Evolutionary conservation across 2,329 filamentous ascomycete species (phyloP).

Genomic region (Trichoderma harzianum): DNA sequence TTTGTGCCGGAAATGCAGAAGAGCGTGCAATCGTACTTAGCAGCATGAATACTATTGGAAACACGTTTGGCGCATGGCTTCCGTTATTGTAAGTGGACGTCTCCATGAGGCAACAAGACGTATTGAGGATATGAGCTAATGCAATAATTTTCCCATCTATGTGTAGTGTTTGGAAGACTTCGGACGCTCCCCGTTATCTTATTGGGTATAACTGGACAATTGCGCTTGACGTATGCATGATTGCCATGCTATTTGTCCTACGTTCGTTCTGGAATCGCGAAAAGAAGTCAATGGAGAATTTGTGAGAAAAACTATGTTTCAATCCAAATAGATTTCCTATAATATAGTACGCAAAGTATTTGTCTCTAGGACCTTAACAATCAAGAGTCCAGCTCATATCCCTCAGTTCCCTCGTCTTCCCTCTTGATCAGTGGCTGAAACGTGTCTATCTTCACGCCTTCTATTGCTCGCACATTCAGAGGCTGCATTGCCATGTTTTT

Average conservation of each 20-base stretch:
- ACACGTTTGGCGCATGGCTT: slow-evolving; percentile 43
- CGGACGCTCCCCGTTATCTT: slow-evolving; percentile 37
- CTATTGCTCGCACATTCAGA: slow-evolving; percentile 26
- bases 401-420: slow-evolving; percentile 26
- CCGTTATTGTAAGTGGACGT: slow-evolving; percentile 30
- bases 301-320: neutral
- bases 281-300: neutral
- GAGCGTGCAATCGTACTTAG: slow-evolving; percentile 47
- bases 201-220: slow-evolving; percentile 36
- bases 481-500: slow-evolving; percentile 28
- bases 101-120: neutral
- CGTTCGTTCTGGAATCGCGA: neutral
- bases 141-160: too few species aligned
- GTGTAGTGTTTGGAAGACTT: slow-evolving; percentile 30
- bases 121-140: neutral
- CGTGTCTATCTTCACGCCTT: slow-evolving; percentile 20
- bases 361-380: neutral
- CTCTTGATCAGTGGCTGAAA: slow-evolving; percentile 20
- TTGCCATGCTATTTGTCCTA: slow-evolving; percentile 23
- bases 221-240: slow-evolving; percentile 26
- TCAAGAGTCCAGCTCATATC: slow-evolving; percentile 22
- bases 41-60: slow-evolving; percentile 45
- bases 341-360: neutral
- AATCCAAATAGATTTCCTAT: neutral
- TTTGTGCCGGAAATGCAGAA: slow-evolving; percentile 43